These are phyloP conservation scores for Paraphysoderma sedebokerense DNA, from an alignment of 371 early-diverging fungal species.

Conservation along the genomic window DNA sequence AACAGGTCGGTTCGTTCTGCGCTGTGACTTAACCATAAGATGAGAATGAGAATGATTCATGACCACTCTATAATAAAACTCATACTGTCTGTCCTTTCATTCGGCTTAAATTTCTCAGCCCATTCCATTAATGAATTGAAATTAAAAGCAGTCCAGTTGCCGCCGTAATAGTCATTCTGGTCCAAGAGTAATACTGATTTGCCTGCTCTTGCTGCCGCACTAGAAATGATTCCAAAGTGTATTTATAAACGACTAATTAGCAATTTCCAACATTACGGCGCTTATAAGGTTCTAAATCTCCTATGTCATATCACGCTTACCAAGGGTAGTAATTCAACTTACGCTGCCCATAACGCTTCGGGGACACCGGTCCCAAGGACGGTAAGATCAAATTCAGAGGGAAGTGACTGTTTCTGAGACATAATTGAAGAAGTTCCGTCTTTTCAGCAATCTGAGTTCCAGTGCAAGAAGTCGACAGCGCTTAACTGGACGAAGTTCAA, in stretches of 20 bases:
- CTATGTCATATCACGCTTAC: too few species aligned
- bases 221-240: constrained; percentile 5
- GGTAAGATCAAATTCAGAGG: constrained; percentile 59
- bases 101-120: constrained; percentile 2
- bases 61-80: not conserved
- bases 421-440: too few species aligned
- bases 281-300: not conserved
- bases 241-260: too few species aligned
- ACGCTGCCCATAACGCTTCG: constrained; percentile 74
- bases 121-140: constrained; percentile 32
- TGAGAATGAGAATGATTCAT: too few species aligned
- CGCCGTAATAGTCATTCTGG: constrained; percentile 67
- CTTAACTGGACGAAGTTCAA: too few species aligned
- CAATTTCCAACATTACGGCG: not conserved
- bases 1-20: not conserved
- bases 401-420: too few species aligned
- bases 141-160: constrained; percentile 43
- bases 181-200: constrained; percentile 84
- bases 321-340: too few species aligned
- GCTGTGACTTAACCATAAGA: not conserved
- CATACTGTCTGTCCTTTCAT: not conserved
- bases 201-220: constrained; percentile 57
- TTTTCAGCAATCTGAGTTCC: too few species aligned
- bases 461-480: too few species aligned
- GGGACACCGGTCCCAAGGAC: constrained; percentile 79